Conservation (phyloP, 2,329 filamentous ascomycete species). For the Basipetospora chlamydospora region DNA sequence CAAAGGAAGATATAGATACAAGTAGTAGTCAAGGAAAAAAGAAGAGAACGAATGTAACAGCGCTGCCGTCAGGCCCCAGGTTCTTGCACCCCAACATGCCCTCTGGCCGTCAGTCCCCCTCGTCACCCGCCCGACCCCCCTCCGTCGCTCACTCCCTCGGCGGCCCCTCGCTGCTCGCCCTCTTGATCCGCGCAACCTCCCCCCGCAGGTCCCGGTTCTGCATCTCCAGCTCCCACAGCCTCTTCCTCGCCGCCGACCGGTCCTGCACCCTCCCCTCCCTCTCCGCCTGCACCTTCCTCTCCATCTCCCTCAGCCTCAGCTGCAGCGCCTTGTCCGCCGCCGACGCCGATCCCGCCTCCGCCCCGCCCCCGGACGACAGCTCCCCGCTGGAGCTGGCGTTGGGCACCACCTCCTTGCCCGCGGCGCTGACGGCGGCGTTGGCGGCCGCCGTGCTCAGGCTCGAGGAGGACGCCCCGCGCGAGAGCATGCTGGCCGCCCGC, state of each 20-base stretch:
- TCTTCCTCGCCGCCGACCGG: slow-evolving; percentile 65
- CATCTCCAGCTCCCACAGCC: slow-evolving; percentile 59
- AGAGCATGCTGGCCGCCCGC: slow-evolving; percentile 8
- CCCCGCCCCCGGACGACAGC: slow-evolving; percentile 10
- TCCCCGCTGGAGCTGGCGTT: slow-evolving; percentile 10
- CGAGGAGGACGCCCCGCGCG: slow-evolving; percentile 18
- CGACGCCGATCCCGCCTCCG: too few species aligned
- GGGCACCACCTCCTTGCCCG: slow-evolving; percentile 7
- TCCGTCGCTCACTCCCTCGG: neutral
- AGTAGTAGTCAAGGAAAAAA: too few species aligned
- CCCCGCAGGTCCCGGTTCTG: slow-evolving; percentile 58
- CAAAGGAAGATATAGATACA: too few species aligned
- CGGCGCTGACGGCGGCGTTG: slow-evolving; percentile 11
- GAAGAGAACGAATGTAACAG: too few species aligned
- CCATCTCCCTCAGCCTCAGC: slow-evolving; percentile 71
- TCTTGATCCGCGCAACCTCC: slow-evolving; percentile 33
- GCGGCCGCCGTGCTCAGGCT: slow-evolving; percentile 16
- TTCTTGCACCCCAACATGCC: too few species aligned
- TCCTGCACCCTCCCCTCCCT: slow-evolving; percentile 76
- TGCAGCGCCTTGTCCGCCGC: slow-evolving; percentile 81
- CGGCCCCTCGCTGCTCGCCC: slow-evolving; percentile 1
- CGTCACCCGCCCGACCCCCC: too few species aligned
- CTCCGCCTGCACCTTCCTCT: slow-evolving; percentile 79
- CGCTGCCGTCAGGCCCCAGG: too few species aligned
- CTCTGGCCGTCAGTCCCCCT: neutral